Evolutionary conservation across 345 rosid species (phyloP).

Genomic region (Syzygium jambos): DNA sequence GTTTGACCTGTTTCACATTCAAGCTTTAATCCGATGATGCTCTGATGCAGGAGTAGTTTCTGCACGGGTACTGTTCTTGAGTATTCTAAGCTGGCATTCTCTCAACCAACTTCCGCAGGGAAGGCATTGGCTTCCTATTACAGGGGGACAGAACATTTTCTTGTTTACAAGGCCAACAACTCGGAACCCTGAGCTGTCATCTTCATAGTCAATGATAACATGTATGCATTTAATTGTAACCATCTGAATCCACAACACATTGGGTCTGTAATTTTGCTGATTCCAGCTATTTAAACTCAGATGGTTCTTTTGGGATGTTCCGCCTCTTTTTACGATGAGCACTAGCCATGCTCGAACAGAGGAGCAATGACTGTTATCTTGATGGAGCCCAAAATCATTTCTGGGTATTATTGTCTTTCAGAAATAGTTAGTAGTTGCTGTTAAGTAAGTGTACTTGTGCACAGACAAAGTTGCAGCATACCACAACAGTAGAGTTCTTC

Average conservation of each 20-base stretch:
- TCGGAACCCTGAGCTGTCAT: neutral
- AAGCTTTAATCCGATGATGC: neutral
- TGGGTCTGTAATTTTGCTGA: neutral
- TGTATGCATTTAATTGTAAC: neutral
- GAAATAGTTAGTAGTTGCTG: too few relatives aligned
- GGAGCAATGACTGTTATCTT: neutral
- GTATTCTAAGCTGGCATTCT: constrained; percentile 62
- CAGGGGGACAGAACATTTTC: constrained; percentile 30
- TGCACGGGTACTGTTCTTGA: constrained; percentile 28
- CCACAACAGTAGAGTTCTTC: too few relatives aligned
- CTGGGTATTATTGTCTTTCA: neutral
- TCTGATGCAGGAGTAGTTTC: constrained; percentile 54
- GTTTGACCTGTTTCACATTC: neutral
- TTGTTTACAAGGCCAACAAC: constrained; percentile 44
- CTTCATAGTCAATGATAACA: neutral
- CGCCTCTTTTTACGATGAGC: too few relatives aligned
- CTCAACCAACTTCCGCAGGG: constrained; percentile 64
- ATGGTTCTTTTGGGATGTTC: neutral
- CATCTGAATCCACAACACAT: neutral
- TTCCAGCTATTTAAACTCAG: neutral
- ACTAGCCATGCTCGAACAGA: neutral
- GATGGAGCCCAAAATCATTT: neutral
- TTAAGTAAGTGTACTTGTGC: too few relatives aligned
- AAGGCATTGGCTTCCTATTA: constrained; percentile 58
- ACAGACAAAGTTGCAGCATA: too few relatives aligned